phyloP scores from a whole-genome alignment of 345 rosid genomes.

The Aegle marmelos region DNA sequence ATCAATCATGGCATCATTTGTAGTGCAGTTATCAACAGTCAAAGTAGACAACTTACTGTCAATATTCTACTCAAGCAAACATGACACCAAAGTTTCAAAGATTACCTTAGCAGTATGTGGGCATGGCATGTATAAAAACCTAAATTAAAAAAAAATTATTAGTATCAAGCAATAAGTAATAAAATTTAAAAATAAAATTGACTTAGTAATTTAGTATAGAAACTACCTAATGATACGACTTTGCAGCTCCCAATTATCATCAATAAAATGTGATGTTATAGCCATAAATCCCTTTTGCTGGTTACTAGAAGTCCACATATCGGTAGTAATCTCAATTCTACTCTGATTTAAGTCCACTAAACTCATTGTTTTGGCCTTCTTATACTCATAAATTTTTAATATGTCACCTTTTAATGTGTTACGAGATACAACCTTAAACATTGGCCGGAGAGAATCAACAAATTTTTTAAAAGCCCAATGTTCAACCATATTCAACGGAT shows the following conservation, averaged over 20 bases:
- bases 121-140: neutral
- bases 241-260: neutral
- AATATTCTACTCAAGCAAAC: neutral
- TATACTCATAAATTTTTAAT: too few species aligned
- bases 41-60: neutral
- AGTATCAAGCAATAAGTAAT: too few species aligned
- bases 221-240: neutral
- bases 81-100: neutral
- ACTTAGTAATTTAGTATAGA: neutral
- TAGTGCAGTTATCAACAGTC: neutral
- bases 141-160: too few species aligned
- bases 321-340: too few species aligned
- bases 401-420: too few species aligned
- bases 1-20: neutral
- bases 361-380: too few species aligned
- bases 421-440: too few species aligned
- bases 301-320: neutral
- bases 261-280: neutral
- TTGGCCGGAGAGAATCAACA: too few species aligned
- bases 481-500: too few species aligned
- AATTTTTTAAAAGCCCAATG: too few species aligned
- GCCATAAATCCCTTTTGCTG: neutral
- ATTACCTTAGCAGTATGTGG: neutral
- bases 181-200: too few species aligned
- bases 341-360: too few species aligned